These are phyloP conservation scores for Vitis vinifera DNA, from an alignment of 164 flowering plant species.

Conservation along the genomic window DNA sequence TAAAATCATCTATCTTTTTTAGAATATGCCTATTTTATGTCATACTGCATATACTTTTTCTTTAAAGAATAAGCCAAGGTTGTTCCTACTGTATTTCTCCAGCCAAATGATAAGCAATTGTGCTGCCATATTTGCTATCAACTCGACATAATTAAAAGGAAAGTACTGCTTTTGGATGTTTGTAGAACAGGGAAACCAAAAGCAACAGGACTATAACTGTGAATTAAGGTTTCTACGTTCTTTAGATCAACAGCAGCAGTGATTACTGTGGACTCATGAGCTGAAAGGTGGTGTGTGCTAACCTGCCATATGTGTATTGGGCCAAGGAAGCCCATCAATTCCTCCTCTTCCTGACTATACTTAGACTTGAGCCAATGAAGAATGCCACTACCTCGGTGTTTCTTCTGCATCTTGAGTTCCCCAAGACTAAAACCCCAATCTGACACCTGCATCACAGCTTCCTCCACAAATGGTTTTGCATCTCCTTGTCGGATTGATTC, in stretches of 20 bases:
- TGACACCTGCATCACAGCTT: constrained; percentile 47
- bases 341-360: constrained; percentile 23
- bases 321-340: constrained; percentile 36
- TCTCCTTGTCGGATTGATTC: constrained; percentile 45
- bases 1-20: not conserved
- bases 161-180: not conserved
- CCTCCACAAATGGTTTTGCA: constrained; percentile 43
- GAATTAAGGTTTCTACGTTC: no score
- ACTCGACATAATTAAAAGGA: not conserved
- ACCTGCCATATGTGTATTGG: constrained; percentile 60
- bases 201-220: not conserved
- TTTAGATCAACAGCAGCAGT: no score
- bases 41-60: not conserved
- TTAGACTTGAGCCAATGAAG: constrained; percentile 30
- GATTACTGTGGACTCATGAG: no score
- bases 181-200: not conserved
- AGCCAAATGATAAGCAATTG: not conserved
- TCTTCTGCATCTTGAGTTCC: constrained; percentile 40
- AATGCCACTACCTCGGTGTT: constrained; percentile 26
- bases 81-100: not conserved
- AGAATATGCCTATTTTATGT: not conserved
- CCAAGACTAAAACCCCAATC: constrained; percentile 43
- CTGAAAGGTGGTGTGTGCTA: not conserved
- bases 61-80: not conserved
- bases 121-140: not conserved